phyloP scores from a whole-genome alignment of 257 asterid genomes.

The Lithospermum erythrorhizon region DNA sequence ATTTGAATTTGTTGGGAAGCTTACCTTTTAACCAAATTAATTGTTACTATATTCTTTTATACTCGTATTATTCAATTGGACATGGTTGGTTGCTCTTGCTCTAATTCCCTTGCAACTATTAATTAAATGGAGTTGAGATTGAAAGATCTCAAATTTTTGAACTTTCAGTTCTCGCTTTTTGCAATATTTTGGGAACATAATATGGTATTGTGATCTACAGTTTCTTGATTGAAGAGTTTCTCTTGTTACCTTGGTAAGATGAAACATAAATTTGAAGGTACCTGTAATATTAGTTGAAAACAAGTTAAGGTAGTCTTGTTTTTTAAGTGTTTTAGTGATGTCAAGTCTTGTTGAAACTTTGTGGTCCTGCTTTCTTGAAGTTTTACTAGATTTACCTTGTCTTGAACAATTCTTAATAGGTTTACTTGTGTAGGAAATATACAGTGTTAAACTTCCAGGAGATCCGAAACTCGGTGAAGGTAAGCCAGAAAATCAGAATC shows the following conservation, averaged over 20 bases:
- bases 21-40: too few relatives aligned
- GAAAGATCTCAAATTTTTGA: background rate
- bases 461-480: conserved; percentile 99
- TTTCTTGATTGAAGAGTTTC: background rate
- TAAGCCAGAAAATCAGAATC: conserved; percentile 96
- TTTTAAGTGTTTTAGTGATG: too few relatives aligned
- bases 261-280: background rate
- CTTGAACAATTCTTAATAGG: background rate
- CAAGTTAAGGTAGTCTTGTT: background rate
- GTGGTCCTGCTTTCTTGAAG: background rate
- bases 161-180: background rate
- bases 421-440: conserved; percentile 55
- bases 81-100: background rate
- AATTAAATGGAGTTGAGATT: too few relatives aligned
- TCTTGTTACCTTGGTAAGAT: background rate
- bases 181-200: background rate
- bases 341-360: background rate
- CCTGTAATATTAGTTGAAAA: background rate
- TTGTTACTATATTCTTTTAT: too few relatives aligned
- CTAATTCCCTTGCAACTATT: background rate
- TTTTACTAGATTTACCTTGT: too few relatives aligned
- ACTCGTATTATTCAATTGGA: too few relatives aligned
- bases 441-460: conserved; percentile 93
- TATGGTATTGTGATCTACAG: background rate
- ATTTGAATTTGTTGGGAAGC: too few relatives aligned